phyloP scores from a whole-genome alignment of 2,329 filamentous ascomycete genomes.

The Chrysoporthe austroafricana region DNA sequence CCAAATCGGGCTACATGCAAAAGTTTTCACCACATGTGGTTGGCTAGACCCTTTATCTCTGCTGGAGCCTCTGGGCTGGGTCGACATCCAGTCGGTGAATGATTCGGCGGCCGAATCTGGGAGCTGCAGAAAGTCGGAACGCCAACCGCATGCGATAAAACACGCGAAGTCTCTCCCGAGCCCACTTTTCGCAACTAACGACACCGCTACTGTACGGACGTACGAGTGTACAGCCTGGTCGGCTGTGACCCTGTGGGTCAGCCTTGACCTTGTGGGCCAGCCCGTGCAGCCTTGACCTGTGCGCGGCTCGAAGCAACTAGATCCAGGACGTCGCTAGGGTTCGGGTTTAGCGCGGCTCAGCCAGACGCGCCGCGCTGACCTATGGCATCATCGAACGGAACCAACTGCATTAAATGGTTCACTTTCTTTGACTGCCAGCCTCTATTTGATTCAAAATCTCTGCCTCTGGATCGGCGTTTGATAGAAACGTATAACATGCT shows the following conservation, averaged over 20 bases:
- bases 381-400: not conserved
- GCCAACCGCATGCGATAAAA: not conserved
- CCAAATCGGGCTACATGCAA: conserved; percentile 1
- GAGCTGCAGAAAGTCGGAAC: conserved; percentile 7
- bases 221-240: not conserved
- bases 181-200: not conserved
- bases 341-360: not conserved
- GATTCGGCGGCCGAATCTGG: not conserved
- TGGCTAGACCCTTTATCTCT: not conserved
- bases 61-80: not conserved
- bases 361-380: not conserved
- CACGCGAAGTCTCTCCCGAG: not conserved
- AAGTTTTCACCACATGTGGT: not conserved
- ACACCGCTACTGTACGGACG: conserved; percentile 1
- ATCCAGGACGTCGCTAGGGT: not conserved
- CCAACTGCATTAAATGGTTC: not conserved
- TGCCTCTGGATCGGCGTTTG: not conserved
- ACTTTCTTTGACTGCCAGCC: not conserved
- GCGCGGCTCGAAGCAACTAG: too few species aligned
- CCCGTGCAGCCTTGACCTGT: too few species aligned
- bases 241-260: conserved; percentile 4
- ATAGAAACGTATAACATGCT: not conserved
- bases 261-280: not conserved
- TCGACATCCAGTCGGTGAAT: not conserved
- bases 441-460: not conserved